These are phyloP conservation scores for Bryum argenteum DNA, from an alignment of 225 moss, liverwort and hornwort species.

Conservation along the genomic window DNA sequence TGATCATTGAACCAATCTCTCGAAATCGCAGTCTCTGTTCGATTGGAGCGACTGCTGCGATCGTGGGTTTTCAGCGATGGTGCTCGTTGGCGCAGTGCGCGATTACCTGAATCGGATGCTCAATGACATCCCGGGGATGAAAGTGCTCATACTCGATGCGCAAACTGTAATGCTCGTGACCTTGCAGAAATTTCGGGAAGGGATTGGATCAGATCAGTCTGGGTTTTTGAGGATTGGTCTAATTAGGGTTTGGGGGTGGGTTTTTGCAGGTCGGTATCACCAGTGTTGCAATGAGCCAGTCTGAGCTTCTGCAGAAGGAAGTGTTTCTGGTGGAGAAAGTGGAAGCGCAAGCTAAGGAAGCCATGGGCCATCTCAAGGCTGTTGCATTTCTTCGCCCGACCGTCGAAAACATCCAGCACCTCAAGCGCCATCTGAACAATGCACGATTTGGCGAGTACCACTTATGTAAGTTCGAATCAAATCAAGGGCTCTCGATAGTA, in stretches of 20 bases:
- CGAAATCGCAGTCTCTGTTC: not conserved
- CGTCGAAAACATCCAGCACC: conserved; percentile 84
- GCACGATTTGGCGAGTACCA: conserved; percentile 98
- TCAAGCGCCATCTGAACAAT: conserved; percentile 88
- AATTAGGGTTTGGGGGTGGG: conserved; percentile 38
- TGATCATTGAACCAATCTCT: not conserved
- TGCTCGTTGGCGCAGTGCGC: conserved; percentile 88
- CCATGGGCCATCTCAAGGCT: conserved; percentile 96
- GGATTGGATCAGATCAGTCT: not conserved
- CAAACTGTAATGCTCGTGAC: conserved; percentile 66
- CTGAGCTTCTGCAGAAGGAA: conserved; percentile 92
- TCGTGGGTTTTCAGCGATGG: conserved; percentile 50
- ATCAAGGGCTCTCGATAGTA: not conserved
- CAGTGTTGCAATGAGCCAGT: conserved; percentile 97
- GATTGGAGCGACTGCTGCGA: not conserved
- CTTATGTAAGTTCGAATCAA: conserved; percentile 69
- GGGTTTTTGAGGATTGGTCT: conserved; percentile 3
- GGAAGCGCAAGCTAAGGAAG: conserved; percentile 79
- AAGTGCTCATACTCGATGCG: conserved; percentile 89
- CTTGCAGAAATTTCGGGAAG: not conserved
- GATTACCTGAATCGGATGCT: conserved; percentile 94
- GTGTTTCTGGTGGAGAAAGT: conserved; percentile 94
- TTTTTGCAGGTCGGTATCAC: conserved; percentile 83
- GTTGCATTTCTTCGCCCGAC: conserved; percentile 89
- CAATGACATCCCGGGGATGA: conserved; percentile 92